Evolutionary conservation across 148 eudicot species (phyloP), one percentile per base, ranked within the genome.

Genomic region (Rhododendron ferrugineum): DNA sequence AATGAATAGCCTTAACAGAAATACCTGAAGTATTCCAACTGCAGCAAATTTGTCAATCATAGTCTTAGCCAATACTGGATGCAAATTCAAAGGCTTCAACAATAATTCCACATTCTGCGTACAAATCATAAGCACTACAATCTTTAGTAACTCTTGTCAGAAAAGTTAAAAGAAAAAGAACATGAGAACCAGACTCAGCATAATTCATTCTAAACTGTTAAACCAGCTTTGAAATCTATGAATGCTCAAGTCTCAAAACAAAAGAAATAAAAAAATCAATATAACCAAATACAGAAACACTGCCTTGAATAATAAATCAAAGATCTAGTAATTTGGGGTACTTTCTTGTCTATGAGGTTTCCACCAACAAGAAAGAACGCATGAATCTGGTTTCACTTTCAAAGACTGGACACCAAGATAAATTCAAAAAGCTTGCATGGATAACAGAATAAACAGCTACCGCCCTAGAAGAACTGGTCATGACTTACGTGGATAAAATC

Each of bases 31-130:
- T 85, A 96, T 96, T 64, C 94, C 95, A 58, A 96, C 99, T 40
- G 98, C 99, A 49, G 99, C 98, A 91, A 96, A 95, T 89, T 96
- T 96, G 93, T 96, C 99, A 5, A 92, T 70, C 16, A 89, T 89
- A 34, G 96, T 93, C 91, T 96, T 96, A 6, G 78, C 44, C 85
- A 90, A 90, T 73, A 91, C 91, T 2, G 97, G 99, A 86, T 95
- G 98, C 89, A 95, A 83, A 58, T 89, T 78, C 81, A 95, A 79
- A 66, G 93, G 94, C 86, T 88, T 86, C 89, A 96, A 84, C 58
- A 95, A 86, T 52, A 92, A 88, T 13, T 95, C 96, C 47, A 91
- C 93, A 83, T 87, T 93, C 99, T 96, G 95, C 34, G 9, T 49
- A 74, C 64, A 87, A 52, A 72, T 77, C 49, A 84, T 72, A 14